Percentiles rank a stretch among this genome's conserved stretches.
phyloP scores from a whole-genome alignment of 2,329 filamentous ascomycete genomes.

The Scortechinia acanthostroma region DNA sequence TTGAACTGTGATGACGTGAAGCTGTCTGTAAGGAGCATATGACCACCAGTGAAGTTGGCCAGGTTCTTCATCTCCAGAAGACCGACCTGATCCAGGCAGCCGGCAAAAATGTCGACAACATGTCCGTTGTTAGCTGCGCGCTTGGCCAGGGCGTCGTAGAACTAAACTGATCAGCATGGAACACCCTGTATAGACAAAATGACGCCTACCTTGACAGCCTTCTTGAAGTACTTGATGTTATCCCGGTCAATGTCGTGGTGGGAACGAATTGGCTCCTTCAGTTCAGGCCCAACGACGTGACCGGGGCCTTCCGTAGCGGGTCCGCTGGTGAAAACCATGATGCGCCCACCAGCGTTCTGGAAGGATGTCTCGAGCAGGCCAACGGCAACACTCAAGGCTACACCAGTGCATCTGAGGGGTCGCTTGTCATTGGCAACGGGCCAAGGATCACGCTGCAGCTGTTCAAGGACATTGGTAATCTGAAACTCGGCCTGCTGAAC shows the following conservation, averaged over 20 bases:
- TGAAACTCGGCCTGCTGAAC: slow-evolving; percentile 96
- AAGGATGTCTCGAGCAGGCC: slow-evolving; percentile 90
- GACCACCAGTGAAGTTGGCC: slow-evolving; percentile 89
- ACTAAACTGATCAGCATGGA: slow-evolving; percentile 39
- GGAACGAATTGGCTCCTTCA: slow-evolving; percentile 92
- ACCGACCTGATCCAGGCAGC: slow-evolving; percentile 94
- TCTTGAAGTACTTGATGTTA: slow-evolving; percentile 99
- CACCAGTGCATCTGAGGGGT: slow-evolving; percentile 83
- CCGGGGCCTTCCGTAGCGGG: slow-evolving; percentile 92
- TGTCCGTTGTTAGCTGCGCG: slow-evolving; percentile 93
- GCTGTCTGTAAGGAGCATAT: slow-evolving; percentile 97
- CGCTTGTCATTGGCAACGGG: slow-evolving; percentile 89
- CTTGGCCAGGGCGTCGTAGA: slow-evolving; percentile 91
- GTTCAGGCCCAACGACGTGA: slow-evolving; percentile 90
- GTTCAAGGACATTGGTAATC: slow-evolving; percentile 89
- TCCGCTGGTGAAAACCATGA: slow-evolving; percentile 95
- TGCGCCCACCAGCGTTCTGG: slow-evolving; percentile 86
- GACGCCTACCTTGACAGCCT: slow-evolving; percentile 76
- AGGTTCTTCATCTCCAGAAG: slow-evolving; percentile 96
- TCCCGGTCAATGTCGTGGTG: slow-evolving; percentile 98
- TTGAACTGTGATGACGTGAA: slow-evolving; percentile 99
- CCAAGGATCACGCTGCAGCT: slow-evolving; percentile 95
- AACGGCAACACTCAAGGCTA: slow-evolving; percentile 90
- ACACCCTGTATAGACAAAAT: slow-evolving; percentile 10
- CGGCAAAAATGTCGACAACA: slow-evolving; percentile 94